These are phyloP conservation scores for Hypoxylon sp. DNA, from an alignment of 2,329 filamentous ascomycete genomes.

Conservation along the genomic window DNA sequence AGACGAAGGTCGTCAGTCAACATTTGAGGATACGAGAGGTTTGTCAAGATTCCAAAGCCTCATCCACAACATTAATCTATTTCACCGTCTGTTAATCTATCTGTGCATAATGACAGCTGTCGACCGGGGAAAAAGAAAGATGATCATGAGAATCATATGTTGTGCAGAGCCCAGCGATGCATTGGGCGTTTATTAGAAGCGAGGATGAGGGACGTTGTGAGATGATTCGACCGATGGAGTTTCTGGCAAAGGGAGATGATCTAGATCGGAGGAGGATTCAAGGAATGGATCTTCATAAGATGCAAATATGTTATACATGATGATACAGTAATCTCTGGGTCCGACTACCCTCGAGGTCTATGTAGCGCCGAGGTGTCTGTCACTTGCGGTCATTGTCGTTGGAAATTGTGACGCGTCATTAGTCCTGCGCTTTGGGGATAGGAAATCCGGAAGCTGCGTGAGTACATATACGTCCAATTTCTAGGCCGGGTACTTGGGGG, in stretches of 20 bases:
- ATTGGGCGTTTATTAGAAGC: conserved; percentile 35
- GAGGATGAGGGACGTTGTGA: conserved; percentile 7
- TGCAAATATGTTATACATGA: conserved; percentile 30
- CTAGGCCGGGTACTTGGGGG: conserved; percentile 9
- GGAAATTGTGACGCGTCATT: conserved; percentile 23
- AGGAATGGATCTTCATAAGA: conserved; percentile 35
- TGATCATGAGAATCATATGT: conserved; percentile 36
- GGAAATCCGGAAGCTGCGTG: background rate
- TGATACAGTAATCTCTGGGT: conserved; percentile 39
- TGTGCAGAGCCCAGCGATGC: conserved; percentile 39
- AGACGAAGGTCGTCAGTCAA: conserved; percentile 13
- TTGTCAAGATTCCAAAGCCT: conserved; percentile 16
- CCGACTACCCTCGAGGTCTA: conserved; percentile 7
- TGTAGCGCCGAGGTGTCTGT: conserved; percentile 11
- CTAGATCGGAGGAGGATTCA: conserved; percentile 37
- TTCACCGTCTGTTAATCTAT: conserved; percentile 33
- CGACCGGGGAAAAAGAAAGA: conserved; percentile 26
- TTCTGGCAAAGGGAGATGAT: conserved; percentile 26
- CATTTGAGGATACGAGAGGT: conserved; percentile 36
- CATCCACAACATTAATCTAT: conserved; percentile 25
- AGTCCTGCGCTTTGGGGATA: background rate
- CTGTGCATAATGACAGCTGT: conserved; percentile 30
- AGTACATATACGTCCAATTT: conserved; percentile 1
- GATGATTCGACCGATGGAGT: conserved; percentile 33
- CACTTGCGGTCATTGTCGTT: conserved; percentile 8